Conservation (phyloP, 352 stramenopile species). For the Lagenidium giganteum region DNA sequence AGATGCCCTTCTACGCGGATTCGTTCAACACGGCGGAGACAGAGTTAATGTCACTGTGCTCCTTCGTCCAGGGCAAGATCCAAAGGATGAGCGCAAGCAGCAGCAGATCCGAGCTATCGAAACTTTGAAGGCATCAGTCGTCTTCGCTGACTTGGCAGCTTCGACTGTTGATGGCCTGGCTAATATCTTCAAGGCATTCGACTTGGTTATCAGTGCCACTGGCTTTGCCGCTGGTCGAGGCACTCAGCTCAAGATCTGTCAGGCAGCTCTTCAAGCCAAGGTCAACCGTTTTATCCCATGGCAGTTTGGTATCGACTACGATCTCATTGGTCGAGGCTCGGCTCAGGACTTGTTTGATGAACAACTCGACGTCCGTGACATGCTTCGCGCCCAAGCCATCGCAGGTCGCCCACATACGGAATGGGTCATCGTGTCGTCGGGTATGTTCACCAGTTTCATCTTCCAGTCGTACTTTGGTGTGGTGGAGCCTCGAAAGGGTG, state of each 20-base stretch:
- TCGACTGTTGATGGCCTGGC: not conserved
- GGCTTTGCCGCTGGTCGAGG: constrained; percentile 8
- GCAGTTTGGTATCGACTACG: constrained; percentile 15
- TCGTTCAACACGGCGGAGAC: not conserved
- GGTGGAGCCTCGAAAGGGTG: constrained; percentile 1
- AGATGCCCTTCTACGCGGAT: constrained; percentile 1
- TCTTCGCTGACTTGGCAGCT: not conserved
- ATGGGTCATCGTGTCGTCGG: constrained; percentile 8
- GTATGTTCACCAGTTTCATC: constrained; percentile 10
- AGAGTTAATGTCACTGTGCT: constrained; percentile 1
- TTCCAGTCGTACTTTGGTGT: constrained; percentile 10
- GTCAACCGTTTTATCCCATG: constrained; percentile 8
- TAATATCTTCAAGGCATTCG: not conserved
- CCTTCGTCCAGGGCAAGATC: constrained; percentile 1
- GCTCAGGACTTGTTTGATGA: constrained; percentile 12
- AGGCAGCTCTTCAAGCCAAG: constrained; percentile 2
- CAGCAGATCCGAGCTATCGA: not conserved
- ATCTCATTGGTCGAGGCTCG: constrained; percentile 2
- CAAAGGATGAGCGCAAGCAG: not conserved
- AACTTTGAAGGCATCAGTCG: not conserved
- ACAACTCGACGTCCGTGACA: constrained; percentile 9
- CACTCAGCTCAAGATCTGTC: constrained; percentile 10
- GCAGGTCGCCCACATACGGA: not conserved
- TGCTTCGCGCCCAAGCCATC: constrained; percentile 4
- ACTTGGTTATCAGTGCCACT: constrained; percentile 4